These are phyloP conservation scores for Blastomyces parvus DNA, from an alignment of 2,329 filamentous ascomycete genomes.

Conservation along the genomic window DNA sequence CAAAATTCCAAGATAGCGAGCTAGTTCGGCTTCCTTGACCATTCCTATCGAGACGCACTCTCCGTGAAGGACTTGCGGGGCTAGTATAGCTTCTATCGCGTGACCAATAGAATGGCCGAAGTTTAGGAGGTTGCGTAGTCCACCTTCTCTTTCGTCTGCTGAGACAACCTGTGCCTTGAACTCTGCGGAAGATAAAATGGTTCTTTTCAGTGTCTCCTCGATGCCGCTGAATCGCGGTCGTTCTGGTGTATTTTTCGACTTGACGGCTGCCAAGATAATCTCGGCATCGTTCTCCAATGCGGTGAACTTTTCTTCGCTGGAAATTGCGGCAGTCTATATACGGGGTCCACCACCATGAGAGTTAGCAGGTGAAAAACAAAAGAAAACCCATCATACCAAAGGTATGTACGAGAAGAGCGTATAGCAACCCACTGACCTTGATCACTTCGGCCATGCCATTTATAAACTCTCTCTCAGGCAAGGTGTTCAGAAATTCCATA, in stretches of 20 bases:
- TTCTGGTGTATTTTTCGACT: conserved; percentile 48
- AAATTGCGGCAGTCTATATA: conserved; percentile 75
- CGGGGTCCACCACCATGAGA: conserved; percentile 13
- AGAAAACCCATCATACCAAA: neutral
- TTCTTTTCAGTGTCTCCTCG: conserved; percentile 58
- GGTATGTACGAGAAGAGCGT: neutral
- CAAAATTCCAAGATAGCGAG: conserved; percentile 76
- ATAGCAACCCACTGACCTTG: conserved; percentile 44
- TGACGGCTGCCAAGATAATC: conserved; percentile 63
- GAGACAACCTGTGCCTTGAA: conserved; percentile 95
- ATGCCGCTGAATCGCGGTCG: conserved; percentile 60
- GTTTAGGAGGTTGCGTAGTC: conserved; percentile 86
- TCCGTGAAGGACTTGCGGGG: conserved; percentile 89
- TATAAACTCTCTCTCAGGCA: conserved; percentile 86
- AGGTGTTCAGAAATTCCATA: conserved; percentile 77
- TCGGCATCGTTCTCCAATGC: conserved; percentile 72
- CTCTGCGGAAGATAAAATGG: conserved; percentile 81
- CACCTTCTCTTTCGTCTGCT: conserved; percentile 86
- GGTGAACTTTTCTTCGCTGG: conserved; percentile 79
- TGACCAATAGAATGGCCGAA: conserved; percentile 98
- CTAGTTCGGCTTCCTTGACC: conserved; percentile 94
- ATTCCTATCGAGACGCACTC: conserved; percentile 96
- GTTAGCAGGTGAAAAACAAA: neutral
- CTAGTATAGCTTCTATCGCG: conserved; percentile 88
- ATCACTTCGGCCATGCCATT: conserved; percentile 98